Conservation (phyloP, 352 stramenopile species). For the Pythium sp. region DNA sequence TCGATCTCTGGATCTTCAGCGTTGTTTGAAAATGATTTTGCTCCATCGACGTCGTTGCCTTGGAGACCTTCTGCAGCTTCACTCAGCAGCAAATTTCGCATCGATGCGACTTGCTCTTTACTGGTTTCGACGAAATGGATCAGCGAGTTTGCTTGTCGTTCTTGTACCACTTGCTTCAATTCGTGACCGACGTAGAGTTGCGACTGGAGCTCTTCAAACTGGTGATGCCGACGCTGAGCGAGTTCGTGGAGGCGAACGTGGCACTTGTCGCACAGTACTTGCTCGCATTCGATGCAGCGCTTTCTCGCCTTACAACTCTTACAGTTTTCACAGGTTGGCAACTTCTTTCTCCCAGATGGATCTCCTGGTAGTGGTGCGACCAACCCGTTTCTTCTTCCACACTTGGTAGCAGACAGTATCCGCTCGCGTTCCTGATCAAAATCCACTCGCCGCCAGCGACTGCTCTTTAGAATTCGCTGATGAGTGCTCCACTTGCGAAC, state of each 20-base stretch:
- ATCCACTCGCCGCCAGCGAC: constrained; percentile 20
- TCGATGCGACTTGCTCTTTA: constrained; percentile 25
- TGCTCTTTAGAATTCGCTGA: constrained; percentile 32
- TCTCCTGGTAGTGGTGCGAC: constrained; percentile 48
- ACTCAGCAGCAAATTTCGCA: constrained; percentile 24
- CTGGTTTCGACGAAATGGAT: constrained; percentile 23
- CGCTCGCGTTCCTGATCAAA: constrained; percentile 45
- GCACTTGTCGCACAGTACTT: constrained; percentile 61
- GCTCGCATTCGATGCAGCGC: constrained; percentile 48
- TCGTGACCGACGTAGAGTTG: constrained; percentile 27
- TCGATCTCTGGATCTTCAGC: constrained; percentile 38
- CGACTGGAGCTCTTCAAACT: constrained; percentile 40
- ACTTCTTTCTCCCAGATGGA: constrained; percentile 32
- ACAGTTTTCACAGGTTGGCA: constrained; percentile 55
- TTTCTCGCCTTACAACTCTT: constrained; percentile 40
- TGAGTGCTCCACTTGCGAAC: constrained; percentile 37
- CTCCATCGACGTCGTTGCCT: background rate
- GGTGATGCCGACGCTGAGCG: constrained; percentile 43
- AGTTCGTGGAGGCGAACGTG: constrained; percentile 57
- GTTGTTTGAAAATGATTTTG: background rate
- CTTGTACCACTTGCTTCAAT: constrained; percentile 17
- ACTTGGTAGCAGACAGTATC: constrained; percentile 32
- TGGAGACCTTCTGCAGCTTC: background rate
- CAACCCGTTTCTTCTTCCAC: constrained; percentile 50
- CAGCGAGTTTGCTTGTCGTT: constrained; percentile 33